A percentile compares a stretch with the other conserved stretches of the same genome.
Evolutionary conservation across 2,329 filamentous ascomycete species (phyloP).

Genomic region (Neocatenulostroma microsporum): DNA sequence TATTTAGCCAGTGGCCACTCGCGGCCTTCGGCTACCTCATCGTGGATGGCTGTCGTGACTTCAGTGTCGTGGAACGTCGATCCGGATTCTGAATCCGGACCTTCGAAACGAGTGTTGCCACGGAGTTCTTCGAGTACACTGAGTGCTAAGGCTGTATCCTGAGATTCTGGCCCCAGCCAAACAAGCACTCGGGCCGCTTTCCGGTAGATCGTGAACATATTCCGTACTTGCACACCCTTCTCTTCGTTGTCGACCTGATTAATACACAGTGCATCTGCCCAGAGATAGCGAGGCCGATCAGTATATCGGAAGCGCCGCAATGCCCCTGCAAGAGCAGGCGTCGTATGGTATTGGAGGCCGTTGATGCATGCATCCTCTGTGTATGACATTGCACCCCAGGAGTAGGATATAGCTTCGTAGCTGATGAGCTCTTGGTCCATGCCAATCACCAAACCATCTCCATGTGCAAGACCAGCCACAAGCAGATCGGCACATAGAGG

Average conservation of each 20-base stretch:
- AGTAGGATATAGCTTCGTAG: slow-evolving; percentile 3
- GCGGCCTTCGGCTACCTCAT: neutral
- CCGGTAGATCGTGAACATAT: slow-evolving; percentile 10
- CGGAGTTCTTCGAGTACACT: no score
- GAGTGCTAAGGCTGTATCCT: no score
- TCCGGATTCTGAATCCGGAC: no score
- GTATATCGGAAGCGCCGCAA: neutral
- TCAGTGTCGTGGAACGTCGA: no score
- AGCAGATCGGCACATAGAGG: no score
- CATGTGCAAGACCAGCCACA: neutral
- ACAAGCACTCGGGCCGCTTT: slow-evolving; percentile 6
- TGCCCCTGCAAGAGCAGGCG: no score
- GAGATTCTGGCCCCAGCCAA: no score
- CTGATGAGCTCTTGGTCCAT: slow-evolving; percentile 1
- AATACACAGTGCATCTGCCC: slow-evolving; percentile 14
- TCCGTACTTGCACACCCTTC: slow-evolving; percentile 7
- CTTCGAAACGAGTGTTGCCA: no score
- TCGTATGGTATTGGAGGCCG: neutral
- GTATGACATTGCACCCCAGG: no score
- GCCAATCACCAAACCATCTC: neutral
- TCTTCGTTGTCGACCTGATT: slow-evolving; percentile 10
- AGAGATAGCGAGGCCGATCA: slow-evolving; percentile 2
- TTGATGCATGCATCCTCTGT: no score
- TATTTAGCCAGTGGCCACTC: neutral
- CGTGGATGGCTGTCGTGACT: no score